phyloP scores from a whole-genome alignment of 2,329 filamentous ascomycete genomes.

The Emergomyces orientalis region DNA sequence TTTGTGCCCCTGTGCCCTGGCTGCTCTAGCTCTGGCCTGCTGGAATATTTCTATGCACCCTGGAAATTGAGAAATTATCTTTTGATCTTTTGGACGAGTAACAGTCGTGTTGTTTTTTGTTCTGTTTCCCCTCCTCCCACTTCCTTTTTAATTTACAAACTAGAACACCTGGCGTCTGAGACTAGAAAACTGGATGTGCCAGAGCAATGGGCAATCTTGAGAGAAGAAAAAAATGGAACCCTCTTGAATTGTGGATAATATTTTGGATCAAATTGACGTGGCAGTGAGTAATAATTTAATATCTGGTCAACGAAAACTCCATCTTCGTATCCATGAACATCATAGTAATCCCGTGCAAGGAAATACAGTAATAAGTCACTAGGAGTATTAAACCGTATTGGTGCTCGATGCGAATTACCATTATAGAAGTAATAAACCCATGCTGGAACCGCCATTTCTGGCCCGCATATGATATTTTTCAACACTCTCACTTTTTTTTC shows the following conservation, averaged over 20 bases:
- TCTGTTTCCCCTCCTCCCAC: background rate
- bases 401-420: background rate
- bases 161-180: background rate
- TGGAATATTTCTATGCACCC: too few relatives aligned
- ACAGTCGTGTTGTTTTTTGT: too few relatives aligned
- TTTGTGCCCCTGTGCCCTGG: background rate
- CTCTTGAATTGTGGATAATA: background rate
- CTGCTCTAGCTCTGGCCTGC: too few relatives aligned
- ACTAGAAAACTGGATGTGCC: background rate
- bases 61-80: background rate
- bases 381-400: background rate
- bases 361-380: background rate
- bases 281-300: background rate
- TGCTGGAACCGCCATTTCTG: background rate
- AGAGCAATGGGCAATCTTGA: background rate
- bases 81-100: background rate
- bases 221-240: background rate
- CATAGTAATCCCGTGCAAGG: background rate
- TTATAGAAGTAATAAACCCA: background rate
- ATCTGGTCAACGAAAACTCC: background rate
- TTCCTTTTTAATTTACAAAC: background rate
- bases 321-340: too few relatives aligned
- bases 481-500: background rate
- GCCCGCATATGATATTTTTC: background rate
- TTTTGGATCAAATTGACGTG: constrained; percentile 4